Percentiles rank a stretch among this genome's conserved stretches.
These are phyloP conservation scores for Capronia americana DNA, from an alignment of 2,329 filamentous ascomycete genomes.

Conservation along the genomic window DNA sequence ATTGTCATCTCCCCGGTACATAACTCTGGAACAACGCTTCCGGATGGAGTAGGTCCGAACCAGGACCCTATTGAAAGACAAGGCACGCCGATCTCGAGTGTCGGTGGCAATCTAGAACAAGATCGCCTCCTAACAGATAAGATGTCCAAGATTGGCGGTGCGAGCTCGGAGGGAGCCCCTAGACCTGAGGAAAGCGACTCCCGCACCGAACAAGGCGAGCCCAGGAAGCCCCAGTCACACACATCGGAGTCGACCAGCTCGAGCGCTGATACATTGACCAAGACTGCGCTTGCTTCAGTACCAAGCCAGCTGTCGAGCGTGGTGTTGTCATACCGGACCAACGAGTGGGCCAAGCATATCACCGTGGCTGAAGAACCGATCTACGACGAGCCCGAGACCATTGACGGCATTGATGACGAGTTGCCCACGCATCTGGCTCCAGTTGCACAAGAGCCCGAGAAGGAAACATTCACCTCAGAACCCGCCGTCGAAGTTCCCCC, in stretches of 20 bases:
- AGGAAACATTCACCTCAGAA: background rate
- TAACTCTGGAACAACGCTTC: background rate
- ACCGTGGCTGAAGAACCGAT: slow-evolving; percentile 76
- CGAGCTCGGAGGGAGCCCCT: background rate
- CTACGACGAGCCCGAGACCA: slow-evolving; percentile 64
- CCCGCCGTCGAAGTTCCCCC: slow-evolving; percentile 16
- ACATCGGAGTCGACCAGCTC: slow-evolving; percentile 26
- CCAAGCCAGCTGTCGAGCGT: slow-evolving; percentile 76
- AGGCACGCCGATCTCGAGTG: background rate
- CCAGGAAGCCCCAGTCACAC: slow-evolving; percentile 20
- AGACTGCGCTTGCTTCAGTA: slow-evolving; percentile 60
- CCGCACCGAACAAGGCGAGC: background rate
- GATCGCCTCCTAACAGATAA: slow-evolving; percentile 6
- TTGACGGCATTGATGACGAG: slow-evolving; percentile 46
- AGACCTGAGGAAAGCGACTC: background rate
- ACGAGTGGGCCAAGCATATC: slow-evolving; percentile 95
- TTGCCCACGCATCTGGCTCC: slow-evolving; percentile 30
- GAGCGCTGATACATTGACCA: slow-evolving; percentile 43
- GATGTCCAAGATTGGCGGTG: background rate
- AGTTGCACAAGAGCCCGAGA: background rate
- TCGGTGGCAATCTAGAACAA: slow-evolving; percentile 1
- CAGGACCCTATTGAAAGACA: background rate
- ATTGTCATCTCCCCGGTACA: slow-evolving; percentile 33
- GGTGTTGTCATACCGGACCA: slow-evolving; percentile 83
- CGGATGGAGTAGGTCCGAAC: too few relatives aligned